phyloP scores from a whole-genome alignment of 371 early-diverging fungal species.

The Actinomucor elegans region DNA sequence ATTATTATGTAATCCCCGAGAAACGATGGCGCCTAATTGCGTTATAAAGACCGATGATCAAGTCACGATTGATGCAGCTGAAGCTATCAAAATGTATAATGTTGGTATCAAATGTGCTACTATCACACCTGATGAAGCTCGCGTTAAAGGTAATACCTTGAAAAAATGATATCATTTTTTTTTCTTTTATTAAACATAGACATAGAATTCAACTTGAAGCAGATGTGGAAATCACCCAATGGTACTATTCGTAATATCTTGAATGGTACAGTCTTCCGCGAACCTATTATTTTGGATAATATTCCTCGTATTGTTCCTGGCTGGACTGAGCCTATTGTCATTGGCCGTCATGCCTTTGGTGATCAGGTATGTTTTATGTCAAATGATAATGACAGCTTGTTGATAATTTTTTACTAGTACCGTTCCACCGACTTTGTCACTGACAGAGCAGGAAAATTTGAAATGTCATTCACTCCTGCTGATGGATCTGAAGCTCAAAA shows the following conservation, averaged over 20 bases:
- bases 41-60: constrained; percentile 88
- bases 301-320: constrained; percentile 92
- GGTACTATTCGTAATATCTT: constrained; percentile 97
- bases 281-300: constrained; percentile 89
- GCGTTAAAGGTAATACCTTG: constrained; percentile 87
- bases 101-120: constrained; percentile 99
- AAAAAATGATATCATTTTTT: no score
- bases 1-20: background rate
- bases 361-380: constrained; percentile 73
- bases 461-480: constrained; percentile 85
- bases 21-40: background rate
- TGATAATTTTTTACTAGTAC: constrained; percentile 83
- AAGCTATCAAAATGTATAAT: constrained; percentile 95
- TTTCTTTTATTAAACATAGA: no score
- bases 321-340: constrained; percentile 94
- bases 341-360: constrained; percentile 96
- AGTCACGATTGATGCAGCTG: constrained; percentile 95
- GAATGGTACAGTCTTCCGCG: constrained; percentile 97
- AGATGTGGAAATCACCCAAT: constrained; percentile 97
- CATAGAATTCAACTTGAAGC: constrained; percentile 88
- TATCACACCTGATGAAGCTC: constrained; percentile 96
- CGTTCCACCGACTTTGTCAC: constrained; percentile 92
- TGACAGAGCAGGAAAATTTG: constrained; percentile 86
- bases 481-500: constrained; percentile 67
- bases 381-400: no score